A percentile compares a stretch with the other conserved stretches of the same genome.
These are phyloP conservation scores for Bipolaris bicolor DNA, from an alignment of 2,329 filamentous ascomycete species.

Conservation along the genomic window DNA sequence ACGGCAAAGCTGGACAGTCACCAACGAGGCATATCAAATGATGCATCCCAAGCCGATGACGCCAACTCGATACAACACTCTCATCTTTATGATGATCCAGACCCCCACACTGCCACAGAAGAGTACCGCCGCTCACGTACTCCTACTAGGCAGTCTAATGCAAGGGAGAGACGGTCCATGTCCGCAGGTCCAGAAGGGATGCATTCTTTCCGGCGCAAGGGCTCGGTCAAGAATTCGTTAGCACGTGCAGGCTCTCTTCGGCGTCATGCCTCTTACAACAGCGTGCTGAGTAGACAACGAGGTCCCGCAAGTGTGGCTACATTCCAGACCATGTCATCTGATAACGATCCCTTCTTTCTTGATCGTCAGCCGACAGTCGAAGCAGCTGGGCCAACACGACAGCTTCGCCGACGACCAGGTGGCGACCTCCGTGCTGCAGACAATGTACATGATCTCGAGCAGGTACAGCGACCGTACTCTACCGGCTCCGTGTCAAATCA, in stretches of 20 bases:
- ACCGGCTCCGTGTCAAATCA: constrained; percentile 56
- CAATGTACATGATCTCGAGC: constrained; percentile 55
- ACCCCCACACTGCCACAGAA: constrained; percentile 15
- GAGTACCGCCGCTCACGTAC: constrained; percentile 29
- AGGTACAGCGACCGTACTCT: constrained; percentile 54
- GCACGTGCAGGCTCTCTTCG: constrained; percentile 52
- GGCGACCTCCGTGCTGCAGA: constrained; percentile 56
- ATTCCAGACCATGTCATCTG: constrained; percentile 50
- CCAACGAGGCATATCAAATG: constrained; percentile 25
- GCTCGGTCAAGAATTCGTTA: constrained; percentile 38
- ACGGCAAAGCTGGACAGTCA: constrained; percentile 5
- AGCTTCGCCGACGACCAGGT: constrained; percentile 56
- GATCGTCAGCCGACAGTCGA: constrained; percentile 39
- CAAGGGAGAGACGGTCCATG: constrained; percentile 34
- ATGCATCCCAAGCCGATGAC: constrained; percentile 23
- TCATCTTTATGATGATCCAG: constrained; percentile 27
- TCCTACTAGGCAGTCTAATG: constrained; percentile 25
- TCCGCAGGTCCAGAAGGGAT: constrained; percentile 42
- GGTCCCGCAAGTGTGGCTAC: constrained; percentile 68
- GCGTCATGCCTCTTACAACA: constrained; percentile 67
- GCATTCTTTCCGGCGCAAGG: constrained; percentile 45
- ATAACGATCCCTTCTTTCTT: constrained; percentile 49
- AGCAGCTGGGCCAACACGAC: constrained; percentile 37
- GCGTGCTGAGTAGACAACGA: constrained; percentile 58
- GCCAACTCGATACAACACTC: constrained; percentile 24